A percentile compares a stretch with the other conserved stretches of the same genome.
Evolutionary conservation across 345 rosid species (phyloP).

Genomic region (Lagerstroemia speciosa): DNA sequence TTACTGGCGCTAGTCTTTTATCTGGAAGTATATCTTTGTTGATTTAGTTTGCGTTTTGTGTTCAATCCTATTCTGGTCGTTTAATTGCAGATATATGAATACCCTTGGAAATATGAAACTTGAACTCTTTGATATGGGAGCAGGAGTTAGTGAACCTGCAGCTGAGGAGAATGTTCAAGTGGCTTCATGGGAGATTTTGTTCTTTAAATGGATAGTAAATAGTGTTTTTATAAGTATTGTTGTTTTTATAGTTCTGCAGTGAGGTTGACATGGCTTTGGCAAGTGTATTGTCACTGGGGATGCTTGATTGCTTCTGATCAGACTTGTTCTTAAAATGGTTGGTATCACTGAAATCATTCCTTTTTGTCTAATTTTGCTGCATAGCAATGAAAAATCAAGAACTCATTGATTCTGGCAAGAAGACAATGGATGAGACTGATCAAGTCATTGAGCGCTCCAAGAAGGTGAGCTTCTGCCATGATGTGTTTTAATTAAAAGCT

Average conservation of each 20-base stretch:
- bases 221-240: neutral
- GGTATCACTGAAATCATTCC: neutral
- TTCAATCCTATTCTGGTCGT: conserved; percentile 6
- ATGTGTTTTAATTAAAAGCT: conserved; percentile 4
- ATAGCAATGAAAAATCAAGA: conserved; percentile 92
- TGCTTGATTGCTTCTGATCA: neutral
- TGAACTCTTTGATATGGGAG: conserved; percentile 87
- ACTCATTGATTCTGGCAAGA: conserved; percentile 63
- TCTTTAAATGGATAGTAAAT: neutral
- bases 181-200: conserved; percentile 59
- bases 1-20: neutral
- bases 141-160: conserved; percentile 81
- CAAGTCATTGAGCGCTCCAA: conserved; percentile 91
- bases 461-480: conserved; percentile 32
- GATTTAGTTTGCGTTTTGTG: neutral
- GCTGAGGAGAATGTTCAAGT: conserved; percentile 80
- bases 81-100: conserved; percentile 63
- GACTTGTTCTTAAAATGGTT: neutral
- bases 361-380: neutral
- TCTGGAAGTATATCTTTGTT: neutral
- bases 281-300: neutral
- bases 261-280: neutral
- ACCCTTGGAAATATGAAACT: conserved; percentile 85
- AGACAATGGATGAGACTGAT: conserved; percentile 95
- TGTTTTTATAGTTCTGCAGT: neutral